phyloP scores from a whole-genome alignment of 139 green algal species.

The Picochlorum sp. region DNA sequence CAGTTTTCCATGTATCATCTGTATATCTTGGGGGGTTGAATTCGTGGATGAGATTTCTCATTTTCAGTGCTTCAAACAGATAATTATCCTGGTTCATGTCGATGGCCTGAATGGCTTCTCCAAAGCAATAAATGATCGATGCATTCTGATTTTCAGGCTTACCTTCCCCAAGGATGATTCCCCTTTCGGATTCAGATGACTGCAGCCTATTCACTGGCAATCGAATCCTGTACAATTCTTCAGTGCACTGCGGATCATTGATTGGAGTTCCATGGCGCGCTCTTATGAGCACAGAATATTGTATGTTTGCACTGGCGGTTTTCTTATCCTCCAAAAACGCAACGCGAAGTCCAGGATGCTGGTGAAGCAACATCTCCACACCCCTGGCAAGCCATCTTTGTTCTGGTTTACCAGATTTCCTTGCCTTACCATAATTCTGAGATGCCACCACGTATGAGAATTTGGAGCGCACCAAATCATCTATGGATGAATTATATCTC shows the following conservation, averaged over 20 bases:
- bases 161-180: constrained; percentile 68
- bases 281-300: constrained; percentile 28
- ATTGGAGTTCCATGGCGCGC: constrained; percentile 15
- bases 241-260: constrained; percentile 17
- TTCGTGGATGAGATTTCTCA: constrained; percentile 60
- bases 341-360: constrained; percentile 47
- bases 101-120: constrained; percentile 65
- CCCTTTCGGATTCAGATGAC: constrained; percentile 19
- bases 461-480: constrained; percentile 56
- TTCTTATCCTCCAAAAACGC: constrained; percentile 42
- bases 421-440: constrained; percentile 46
- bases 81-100: constrained; percentile 89
- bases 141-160: constrained; percentile 92
- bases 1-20: constrained; percentile 1
- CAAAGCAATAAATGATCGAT: constrained; percentile 70
- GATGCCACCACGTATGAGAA: constrained; percentile 69
- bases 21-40: constrained; percentile 38
- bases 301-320: background rate
- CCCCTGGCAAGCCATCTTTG: constrained; percentile 42
- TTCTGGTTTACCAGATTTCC: constrained; percentile 16
- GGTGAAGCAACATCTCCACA: constrained; percentile 42
- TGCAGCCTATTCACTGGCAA: constrained; percentile 39
- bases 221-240: constrained; percentile 43
- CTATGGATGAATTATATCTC: constrained; percentile 28
- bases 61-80: constrained; percentile 74